Conservation (phyloP, 345 rosid species). For the Acer negundo region DNA sequence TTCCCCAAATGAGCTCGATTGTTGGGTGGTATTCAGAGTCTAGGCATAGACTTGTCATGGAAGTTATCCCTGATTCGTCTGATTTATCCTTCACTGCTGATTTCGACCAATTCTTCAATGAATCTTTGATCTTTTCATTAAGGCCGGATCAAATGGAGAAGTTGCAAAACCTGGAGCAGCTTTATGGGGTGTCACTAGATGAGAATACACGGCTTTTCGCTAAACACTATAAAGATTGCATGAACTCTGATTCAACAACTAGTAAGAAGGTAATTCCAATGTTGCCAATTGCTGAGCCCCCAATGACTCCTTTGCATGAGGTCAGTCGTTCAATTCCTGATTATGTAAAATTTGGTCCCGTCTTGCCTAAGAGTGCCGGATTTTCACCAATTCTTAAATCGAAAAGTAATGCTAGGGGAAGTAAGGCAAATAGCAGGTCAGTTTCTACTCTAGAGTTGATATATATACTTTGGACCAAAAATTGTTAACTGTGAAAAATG, state of each 20-base stretch:
- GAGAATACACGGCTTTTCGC: constrained; percentile 63
- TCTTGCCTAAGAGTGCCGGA: no score
- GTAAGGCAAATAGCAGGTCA: no score
- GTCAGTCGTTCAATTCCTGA: constrained; percentile 55
- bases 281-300: constrained; percentile 73
- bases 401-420: no score
- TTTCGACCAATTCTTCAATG: constrained; percentile 57
- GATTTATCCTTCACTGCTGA: constrained; percentile 62
- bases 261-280: constrained; percentile 52
- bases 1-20: constrained; percentile 62
- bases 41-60: constrained; percentile 61
- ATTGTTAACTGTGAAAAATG: no score
- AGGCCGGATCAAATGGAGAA: constrained; percentile 64
- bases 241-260: constrained; percentile 40
- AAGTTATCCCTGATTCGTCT: constrained; percentile 53
- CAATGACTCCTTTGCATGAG: constrained; percentile 61
- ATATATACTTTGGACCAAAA: no score
- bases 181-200: constrained; percentile 58
- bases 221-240: constrained; percentile 51
- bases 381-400: no score
- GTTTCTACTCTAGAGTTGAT: no score
- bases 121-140: constrained; percentile 51
- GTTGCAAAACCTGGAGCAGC: constrained; percentile 51
- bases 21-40: constrained; percentile 69
- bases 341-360: constrained; percentile 53